phyloP scores from a whole-genome alignment of 371 early-diverging fungal species.

The Saksenaea oblongispora region DNA sequence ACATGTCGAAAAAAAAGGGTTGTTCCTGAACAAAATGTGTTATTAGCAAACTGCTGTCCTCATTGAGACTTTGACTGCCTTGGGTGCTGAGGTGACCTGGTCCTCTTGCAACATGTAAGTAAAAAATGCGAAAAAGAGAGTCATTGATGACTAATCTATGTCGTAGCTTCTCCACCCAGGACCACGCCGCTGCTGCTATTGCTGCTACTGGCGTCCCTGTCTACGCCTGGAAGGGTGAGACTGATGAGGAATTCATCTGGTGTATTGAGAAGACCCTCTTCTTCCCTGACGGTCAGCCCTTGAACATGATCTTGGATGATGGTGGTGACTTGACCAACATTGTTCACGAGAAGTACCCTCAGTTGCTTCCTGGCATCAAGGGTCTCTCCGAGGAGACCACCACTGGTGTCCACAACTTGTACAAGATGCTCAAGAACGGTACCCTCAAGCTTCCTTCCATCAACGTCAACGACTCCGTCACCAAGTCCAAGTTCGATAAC shows the following conservation, averaged over 20 bases:
- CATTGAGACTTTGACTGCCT: slow-evolving; percentile 91
- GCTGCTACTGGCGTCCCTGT: slow-evolving; percentile 77
- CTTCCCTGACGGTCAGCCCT: slow-evolving; percentile 90
- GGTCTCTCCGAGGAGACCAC: slow-evolving; percentile 99
- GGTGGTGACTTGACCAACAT: slow-evolving; percentile 96
- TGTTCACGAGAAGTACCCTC: slow-evolving; percentile 94
- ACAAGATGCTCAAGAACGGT: slow-evolving; percentile 93
- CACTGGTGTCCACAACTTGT: slow-evolving; percentile 98
- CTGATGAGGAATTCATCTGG: slow-evolving; percentile 97
- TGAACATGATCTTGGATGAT: slow-evolving; percentile 98
- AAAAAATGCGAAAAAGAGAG: neutral
- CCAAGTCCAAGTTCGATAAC: slow-evolving; percentile 99
- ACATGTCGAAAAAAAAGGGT: neutral
- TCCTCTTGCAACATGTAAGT: slow-evolving; percentile 91
- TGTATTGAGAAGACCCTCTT: slow-evolving; percentile 95
- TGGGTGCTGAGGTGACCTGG: slow-evolving; percentile 98
- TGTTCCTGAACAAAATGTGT: slow-evolving; percentile 3
- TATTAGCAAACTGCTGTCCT: slow-evolving; percentile 87
- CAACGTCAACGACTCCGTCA: slow-evolving; percentile 99
- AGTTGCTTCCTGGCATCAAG: slow-evolving; percentile 70
- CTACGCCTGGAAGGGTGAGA: slow-evolving; percentile 96
- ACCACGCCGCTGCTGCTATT: slow-evolving; percentile 89
- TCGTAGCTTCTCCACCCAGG: slow-evolving; percentile 90
- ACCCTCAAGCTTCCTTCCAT: slow-evolving; percentile 96
- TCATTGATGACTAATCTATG: neutral